phyloP scores from a whole-genome alignment of 441 rosid genomes.

The Geranium incanum region DNA sequence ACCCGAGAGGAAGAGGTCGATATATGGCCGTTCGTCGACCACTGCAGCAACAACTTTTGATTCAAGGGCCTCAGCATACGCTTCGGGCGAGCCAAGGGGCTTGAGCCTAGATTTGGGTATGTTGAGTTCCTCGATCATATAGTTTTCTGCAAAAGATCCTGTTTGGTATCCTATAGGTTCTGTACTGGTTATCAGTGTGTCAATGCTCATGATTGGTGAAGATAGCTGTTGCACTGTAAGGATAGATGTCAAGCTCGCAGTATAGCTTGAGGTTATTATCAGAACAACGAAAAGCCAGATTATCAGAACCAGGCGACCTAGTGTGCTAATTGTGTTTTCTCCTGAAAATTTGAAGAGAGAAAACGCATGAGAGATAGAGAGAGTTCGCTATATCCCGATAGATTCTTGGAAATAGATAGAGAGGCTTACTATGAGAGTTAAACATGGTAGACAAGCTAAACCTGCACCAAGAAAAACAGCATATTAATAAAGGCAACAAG shows the following conservation, averaged over 20 bases:
- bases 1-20: slow-evolving; percentile 61
- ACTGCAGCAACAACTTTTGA: slow-evolving; percentile 77
- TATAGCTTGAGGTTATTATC: slow-evolving; percentile 93
- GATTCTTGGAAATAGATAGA: neutral
- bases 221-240: slow-evolving; percentile 81
- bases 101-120: slow-evolving; percentile 61
- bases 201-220: slow-evolving; percentile 71
- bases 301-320: slow-evolving; percentile 82
- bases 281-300: slow-evolving; percentile 87
- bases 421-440: slow-evolving; percentile 78
- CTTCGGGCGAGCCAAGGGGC: slow-evolving; percentile 39
- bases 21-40: slow-evolving; percentile 82
- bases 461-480: slow-evolving; percentile 40
- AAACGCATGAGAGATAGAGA: slow-evolving; percentile 1
- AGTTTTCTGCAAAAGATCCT: slow-evolving; percentile 72
- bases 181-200: slow-evolving; percentile 47
- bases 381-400: neutral
- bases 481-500: too few relatives aligned
- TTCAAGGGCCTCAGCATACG: slow-evolving; percentile 44
- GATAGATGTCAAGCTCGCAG: slow-evolving; percentile 91
- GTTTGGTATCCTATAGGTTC: slow-evolving; percentile 84
- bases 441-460: slow-evolving; percentile 99
- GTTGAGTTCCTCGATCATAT: slow-evolving; percentile 65
- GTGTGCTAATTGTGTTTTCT: slow-evolving; percentile 76
- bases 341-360: slow-evolving; percentile 39